These are phyloP conservation scores for Mycena leptocephala DNA, from an alignment of 768 basidiomycete species.

Conservation along the genomic window DNA sequence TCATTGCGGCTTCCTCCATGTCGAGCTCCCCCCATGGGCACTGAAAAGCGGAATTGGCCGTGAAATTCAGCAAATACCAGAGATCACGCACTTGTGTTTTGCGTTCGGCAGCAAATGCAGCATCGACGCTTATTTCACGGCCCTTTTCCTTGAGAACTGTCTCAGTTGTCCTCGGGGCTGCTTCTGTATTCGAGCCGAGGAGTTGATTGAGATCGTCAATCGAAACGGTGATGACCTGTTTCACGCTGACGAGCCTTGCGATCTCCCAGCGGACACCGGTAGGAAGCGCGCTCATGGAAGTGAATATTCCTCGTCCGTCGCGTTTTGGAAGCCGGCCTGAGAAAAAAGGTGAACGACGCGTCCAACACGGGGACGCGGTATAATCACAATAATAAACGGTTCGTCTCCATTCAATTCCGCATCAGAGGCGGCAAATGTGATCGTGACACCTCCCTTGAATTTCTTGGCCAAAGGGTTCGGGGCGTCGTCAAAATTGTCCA, in stretches of 20 bases:
- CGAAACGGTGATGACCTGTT: constrained; percentile 46
- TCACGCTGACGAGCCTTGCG: constrained; percentile 57
- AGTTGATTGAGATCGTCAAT: constrained; percentile 49
- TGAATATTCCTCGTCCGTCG: not conserved
- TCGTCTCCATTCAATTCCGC: not conserved
- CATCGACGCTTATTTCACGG: not conserved
- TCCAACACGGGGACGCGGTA: not conserved
- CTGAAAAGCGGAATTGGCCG: constrained; percentile 48
- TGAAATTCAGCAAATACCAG: not conserved
- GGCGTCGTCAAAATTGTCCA: not conserved
- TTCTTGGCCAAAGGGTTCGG: not conserved
- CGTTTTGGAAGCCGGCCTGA: constrained; percentile 21
- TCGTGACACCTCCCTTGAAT: not conserved
- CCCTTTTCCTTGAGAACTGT: constrained; percentile 25
- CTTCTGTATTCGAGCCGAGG: constrained; percentile 49
- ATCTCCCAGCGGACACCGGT: constrained; percentile 71
- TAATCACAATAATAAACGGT: constrained; percentile 22
- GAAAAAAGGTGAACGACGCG: not conserved
- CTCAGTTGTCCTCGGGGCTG: constrained; percentile 46
- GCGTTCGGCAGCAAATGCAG: constrained; percentile 19
- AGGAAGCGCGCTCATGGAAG: constrained; percentile 37
- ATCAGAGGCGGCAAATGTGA: not conserved
- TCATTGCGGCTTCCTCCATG: constrained; percentile 62
- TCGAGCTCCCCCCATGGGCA: constrained; percentile 78
- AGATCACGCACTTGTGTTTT: constrained; percentile 39